Evolutionary conservation across 257 asterid species (phyloP), one percentile per base, ranked within the genome.

Genomic region (Nicotiana tomentosiformis): DNA sequence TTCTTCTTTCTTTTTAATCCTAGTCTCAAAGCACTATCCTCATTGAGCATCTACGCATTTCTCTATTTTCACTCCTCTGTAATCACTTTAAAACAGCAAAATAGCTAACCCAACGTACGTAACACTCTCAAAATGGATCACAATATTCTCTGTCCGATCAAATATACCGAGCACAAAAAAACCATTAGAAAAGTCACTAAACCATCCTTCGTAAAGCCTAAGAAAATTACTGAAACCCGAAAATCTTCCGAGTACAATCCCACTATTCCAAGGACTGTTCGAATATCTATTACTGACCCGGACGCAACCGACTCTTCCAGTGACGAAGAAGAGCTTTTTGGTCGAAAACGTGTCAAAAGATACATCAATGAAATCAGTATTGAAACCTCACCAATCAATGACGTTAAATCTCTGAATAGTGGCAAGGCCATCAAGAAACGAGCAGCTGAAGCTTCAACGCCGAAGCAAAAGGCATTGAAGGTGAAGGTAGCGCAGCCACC

Each of bases 241-340:
- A 79, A 39, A 61, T 33, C 33, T n/a, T 72, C 77, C 2, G 84
- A 87, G 10, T 33, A 7, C 86, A 61, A 14, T 64, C 29, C 84
- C 20, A 55, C 16, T 37, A 53, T 76, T 72, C 82, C 76, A 6
- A 80, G 84, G 62, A 76, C 57, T 20, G 65, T 86, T 6, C 81
- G 88, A 61, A 74, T 86, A 70, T 32, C 81, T 3, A 84, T 86
- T 20, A 86, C 86, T 30, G 88, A 86, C 76, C 80, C 86, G 0
- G 83, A 86, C 26, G 88, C 88, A 17, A 86, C 88, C 1, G 86
- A 86, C 67, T 83, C 88, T 3, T 55, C 84, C 15, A 81, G 84
- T 23, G 88, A 86, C 8, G 86, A 72, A 30, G 86, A 80, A 3
- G 82, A 53, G 55, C 30, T 70, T 33, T 78, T 23, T 43, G 55